Base-by-base conservation (phyloP, 345 rosid genomes). In the Brassica incana region DNA sequence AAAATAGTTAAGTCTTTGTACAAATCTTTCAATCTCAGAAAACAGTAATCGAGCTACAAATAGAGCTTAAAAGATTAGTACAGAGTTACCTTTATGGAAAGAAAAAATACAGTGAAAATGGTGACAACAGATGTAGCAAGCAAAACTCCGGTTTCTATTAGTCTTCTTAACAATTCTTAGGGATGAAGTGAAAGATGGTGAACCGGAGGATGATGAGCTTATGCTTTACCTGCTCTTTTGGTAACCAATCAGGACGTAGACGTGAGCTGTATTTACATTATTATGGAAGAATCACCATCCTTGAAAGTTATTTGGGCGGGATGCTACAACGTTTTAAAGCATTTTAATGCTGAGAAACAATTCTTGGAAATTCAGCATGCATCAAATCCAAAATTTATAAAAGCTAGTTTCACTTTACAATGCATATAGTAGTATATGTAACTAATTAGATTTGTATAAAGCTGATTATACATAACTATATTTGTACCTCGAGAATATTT, bases 141-240 rank as follows among this genome's bases (percentile, higher is more conserved):
- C 48, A 54, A 77, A 76, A 77, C 56, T 43, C n/a, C 16, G 8
- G 6, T 3, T 63, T 43, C 27, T 62, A 33, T 75, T 52, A 50
- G 54, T 12, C 9, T 52, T 74, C 10, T 36, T 43, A 3, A 32
- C 8, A 61, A 43, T 40, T 8, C 48, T 8, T 6, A 36, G 9
- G 43, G 43, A 36, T 6, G 8, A 36, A 36, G 7, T 40, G 48
- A 40, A 35, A 35, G 7, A 35, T 35, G 40, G 40, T 35, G 40
- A 35, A 35, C 40, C 1, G 36, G 36, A 33, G 6, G 36, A 5
- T 33, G 36, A 33, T 33, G 5, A 33, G 36, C 36, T 33, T 33
- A 33, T 14, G 6, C 56, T 43, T 50, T 1, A 90, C 95, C 90
- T 86, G 90, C 85, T 87, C 83, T 91, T 91, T 80, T 89, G 92